Percentiles rank a stretch among this genome's conserved stretches.
Conservation (phyloP, 2,329 filamentous ascomycete genomes). For the Phialophora tarda region DNA sequence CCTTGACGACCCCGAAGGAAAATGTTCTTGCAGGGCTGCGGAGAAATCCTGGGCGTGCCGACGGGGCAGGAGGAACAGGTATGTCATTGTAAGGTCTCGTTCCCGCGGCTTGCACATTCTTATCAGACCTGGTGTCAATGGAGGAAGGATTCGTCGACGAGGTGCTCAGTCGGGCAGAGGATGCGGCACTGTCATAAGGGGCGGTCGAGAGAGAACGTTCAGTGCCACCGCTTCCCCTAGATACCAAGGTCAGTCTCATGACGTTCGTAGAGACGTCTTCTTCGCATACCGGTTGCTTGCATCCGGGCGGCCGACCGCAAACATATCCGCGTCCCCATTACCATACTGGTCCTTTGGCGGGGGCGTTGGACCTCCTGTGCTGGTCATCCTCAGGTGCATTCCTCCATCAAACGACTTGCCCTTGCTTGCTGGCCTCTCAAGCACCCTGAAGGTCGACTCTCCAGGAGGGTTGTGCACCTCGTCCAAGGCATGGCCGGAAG, state of each 20-base stretch:
- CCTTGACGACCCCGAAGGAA: constrained; percentile 56
- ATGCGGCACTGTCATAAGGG: constrained; percentile 52
- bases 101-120: constrained; percentile 45
- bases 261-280: background rate
- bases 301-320: constrained; percentile 46
- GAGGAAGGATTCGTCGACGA: constrained; percentile 63
- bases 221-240: constrained; percentile 56
- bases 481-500: constrained; percentile 60
- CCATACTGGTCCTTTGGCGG: constrained; percentile 44
- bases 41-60: constrained; percentile 47
- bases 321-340: constrained; percentile 45
- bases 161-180: constrained; percentile 59
- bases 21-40: constrained; percentile 58
- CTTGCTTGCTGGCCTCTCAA: constrained; percentile 55
- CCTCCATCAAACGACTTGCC: constrained; percentile 53
- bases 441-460: constrained; percentile 58
- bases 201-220: constrained; percentile 55
- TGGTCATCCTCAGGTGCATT: constrained; percentile 42
- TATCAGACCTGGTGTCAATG: constrained; percentile 53
- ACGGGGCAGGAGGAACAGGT: constrained; percentile 47
- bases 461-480: constrained; percentile 48
- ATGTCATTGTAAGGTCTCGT: constrained; percentile 50
- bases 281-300: constrained; percentile 47
- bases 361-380: constrained; percentile 42
- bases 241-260: constrained; percentile 20